Conservation (phyloP, 2,329 filamentous ascomycete genomes). For the Gaeumannomyces tritici region DNA sequence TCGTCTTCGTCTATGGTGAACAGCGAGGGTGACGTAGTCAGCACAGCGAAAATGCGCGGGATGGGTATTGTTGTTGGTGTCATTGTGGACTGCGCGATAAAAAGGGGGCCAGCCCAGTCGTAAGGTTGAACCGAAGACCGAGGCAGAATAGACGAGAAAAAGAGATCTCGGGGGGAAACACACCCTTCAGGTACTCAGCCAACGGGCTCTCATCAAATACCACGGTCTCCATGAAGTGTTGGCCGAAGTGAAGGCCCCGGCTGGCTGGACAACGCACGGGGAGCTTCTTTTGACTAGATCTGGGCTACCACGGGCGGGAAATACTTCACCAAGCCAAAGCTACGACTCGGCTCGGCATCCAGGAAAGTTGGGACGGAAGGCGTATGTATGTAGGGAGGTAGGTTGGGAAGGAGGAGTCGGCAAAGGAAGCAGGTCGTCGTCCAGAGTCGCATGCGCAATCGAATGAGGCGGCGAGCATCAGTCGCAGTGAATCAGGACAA, state of each 20-base stretch:
- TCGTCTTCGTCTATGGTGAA: constrained; percentile 37
- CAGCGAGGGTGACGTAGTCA: constrained; percentile 7
- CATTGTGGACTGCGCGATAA: background rate
- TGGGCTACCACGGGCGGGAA: background rate
- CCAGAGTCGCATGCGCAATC: background rate
- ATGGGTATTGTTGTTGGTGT: background rate
- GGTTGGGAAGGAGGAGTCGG: too few relatives aligned
- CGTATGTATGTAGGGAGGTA: too few relatives aligned
- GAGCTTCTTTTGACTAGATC: background rate
- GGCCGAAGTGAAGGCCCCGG: background rate
- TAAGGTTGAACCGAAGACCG: background rate
- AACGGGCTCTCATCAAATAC: constrained; percentile 81
- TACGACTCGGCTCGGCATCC: background rate
- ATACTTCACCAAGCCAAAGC: background rate
- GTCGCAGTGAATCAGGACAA: background rate
- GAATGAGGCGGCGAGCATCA: background rate
- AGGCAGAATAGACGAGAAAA: constrained; percentile 5
- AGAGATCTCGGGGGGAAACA: constrained; percentile 15
- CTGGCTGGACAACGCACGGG: background rate
- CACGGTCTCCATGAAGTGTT: constrained; percentile 66
- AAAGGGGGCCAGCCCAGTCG: background rate
- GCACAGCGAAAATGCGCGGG: constrained; percentile 3
- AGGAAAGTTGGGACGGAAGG: background rate
- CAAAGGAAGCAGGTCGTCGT: too few relatives aligned
- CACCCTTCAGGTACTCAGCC: constrained; percentile 84